phyloP scores from a whole-genome alignment of 78 protist species.

The Diacronema lutheri region DNA sequence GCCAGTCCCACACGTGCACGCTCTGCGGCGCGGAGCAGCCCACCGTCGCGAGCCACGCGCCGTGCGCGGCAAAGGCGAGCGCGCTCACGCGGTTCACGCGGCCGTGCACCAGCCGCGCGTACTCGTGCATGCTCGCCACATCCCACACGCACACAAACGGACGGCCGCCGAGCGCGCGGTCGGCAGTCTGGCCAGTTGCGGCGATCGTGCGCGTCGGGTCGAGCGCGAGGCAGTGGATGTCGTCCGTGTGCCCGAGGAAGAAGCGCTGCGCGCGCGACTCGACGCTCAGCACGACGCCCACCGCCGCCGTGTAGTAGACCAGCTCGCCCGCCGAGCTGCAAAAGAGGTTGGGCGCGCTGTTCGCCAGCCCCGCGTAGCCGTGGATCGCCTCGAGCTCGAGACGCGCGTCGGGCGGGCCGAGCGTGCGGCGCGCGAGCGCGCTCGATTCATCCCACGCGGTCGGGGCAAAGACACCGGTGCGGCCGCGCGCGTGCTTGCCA shows the following conservation, averaged over 20 bases:
- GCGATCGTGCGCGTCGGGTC: background rate
- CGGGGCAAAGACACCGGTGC: too few species aligned
- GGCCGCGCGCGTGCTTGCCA: too few species aligned
- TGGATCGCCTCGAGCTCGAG: constrained; percentile 1
- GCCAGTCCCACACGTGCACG: background rate
- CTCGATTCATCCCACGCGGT: too few species aligned
- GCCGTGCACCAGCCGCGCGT: background rate
- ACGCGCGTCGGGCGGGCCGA: background rate
- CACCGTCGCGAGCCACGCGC: background rate
- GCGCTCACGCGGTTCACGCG: background rate
- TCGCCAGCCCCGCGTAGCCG: background rate
- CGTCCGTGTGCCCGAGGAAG: background rate
- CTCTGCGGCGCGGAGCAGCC: background rate
- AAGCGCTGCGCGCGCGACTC: background rate
- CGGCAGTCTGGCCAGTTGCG: constrained; percentile 6
- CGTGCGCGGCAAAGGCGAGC: background rate
- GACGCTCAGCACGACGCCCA: background rate
- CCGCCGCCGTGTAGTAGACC: background rate
- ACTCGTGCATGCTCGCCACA: constrained; percentile 10
- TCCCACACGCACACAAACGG: background rate
- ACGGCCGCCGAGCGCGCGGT: background rate
- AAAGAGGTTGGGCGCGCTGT: background rate
- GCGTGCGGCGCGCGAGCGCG: too few species aligned
- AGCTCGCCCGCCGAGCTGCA: background rate
- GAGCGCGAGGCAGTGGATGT: background rate